These are phyloP conservation scores for Chlorella sp. DNA, from an alignment of 139 green algal genomes.

Conservation along the genomic window DNA sequence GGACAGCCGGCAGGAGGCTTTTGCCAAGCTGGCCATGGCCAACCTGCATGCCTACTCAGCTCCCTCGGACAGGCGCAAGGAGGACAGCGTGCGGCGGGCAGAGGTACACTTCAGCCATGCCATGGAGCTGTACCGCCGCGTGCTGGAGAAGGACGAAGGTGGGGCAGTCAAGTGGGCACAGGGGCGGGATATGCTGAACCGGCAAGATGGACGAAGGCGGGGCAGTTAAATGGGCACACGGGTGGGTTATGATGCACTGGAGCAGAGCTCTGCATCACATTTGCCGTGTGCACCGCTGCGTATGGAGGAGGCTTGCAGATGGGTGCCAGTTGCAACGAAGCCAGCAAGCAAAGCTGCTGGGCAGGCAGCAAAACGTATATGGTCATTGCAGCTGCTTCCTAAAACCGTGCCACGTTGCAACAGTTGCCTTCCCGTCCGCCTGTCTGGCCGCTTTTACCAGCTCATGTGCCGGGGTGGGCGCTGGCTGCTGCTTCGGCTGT, in stretches of 20 bases:
- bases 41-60: slow-evolving; percentile 70
- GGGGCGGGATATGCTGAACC: neutral
- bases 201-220: slow-evolving; percentile 49
- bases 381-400: too few species aligned
- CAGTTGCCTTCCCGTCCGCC: too few species aligned
- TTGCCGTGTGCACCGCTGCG: too few species aligned
- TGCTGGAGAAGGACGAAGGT: slow-evolving; percentile 63
- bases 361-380: too few species aligned
- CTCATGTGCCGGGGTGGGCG: too few species aligned
- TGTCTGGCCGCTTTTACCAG: too few species aligned
- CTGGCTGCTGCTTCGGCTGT: too few species aligned
- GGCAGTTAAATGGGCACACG: neutral
- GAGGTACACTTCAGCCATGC: slow-evolving; percentile 51
- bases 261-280: neutral
- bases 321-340: too few species aligned
- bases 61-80: slow-evolving; percentile 55
- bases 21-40: slow-evolving; percentile 61
- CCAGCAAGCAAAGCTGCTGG: neutral
- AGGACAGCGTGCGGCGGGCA: slow-evolving; percentile 3
- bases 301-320: neutral
- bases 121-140: slow-evolving; percentile 60
- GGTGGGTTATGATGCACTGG: too few species aligned
- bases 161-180: neutral
- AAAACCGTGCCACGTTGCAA: neutral
- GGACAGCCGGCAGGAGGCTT: slow-evolving; percentile 44